These are phyloP conservation scores for Syncephalastrum racemosum DNA, from an alignment of 371 early-diverging fungal genomes.

Conservation along the genomic window DNA sequence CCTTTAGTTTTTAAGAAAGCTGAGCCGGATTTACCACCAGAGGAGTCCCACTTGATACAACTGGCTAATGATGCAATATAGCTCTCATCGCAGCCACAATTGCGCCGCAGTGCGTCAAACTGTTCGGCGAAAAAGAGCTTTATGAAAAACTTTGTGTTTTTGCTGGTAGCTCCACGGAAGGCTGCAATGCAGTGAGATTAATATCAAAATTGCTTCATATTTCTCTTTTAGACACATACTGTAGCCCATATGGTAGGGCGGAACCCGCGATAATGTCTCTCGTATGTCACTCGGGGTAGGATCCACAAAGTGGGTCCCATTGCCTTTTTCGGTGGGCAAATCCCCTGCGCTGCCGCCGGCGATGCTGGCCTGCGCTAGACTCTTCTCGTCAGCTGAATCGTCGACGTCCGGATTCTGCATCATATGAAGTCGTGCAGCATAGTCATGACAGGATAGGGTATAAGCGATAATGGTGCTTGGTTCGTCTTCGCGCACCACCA, in stretches of 20 bases:
- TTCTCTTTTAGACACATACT: conserved; percentile 36
- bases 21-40: conserved; percentile 93
- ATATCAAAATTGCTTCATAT: too few species aligned
- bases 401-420: background rate
- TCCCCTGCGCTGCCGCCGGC: conserved; percentile 11
- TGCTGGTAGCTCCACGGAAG: too few species aligned
- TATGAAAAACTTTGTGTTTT: conserved; percentile 71
- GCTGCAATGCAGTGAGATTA: too few species aligned
- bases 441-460: conserved; percentile 65
- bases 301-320: background rate
- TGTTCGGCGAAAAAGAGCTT: conserved; percentile 93
- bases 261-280: conserved; percentile 64
- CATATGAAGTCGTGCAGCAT: conserved; percentile 10
- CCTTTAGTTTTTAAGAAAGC: conserved; percentile 87
- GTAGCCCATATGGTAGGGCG: conserved; percentile 71
- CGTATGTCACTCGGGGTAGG: conserved; percentile 36
- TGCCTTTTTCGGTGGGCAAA: background rate
- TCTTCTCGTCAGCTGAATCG: too few species aligned
- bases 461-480: conserved; percentile 94
- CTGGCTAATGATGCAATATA: conserved; percentile 87
- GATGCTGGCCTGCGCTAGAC: too few species aligned
- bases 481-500: conserved; percentile 91
- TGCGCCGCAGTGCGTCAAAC: conserved; percentile 88
- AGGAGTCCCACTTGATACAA: conserved; percentile 84
- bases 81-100: conserved; percentile 81